These are phyloP conservation scores for Amphibolis antarctica DNA, from an alignment of 106 monocot species.

Conservation along the genomic window DNA sequence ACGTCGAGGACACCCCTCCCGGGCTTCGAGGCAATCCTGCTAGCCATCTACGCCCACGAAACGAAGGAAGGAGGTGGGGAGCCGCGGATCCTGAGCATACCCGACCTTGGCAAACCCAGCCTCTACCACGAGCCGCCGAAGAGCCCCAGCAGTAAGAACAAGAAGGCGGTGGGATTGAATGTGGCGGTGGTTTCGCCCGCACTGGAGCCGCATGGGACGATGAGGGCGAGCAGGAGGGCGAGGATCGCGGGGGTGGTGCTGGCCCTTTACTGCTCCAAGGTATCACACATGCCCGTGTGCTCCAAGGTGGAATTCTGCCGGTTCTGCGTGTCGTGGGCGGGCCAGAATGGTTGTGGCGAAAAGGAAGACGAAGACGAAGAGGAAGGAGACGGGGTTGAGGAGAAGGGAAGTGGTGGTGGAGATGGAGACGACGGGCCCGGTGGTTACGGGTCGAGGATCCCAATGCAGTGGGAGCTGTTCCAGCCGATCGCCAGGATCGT, in stretches of 20 bases:
- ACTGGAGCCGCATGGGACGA: slow-evolving; percentile 42
- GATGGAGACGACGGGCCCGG: too few relatives aligned
- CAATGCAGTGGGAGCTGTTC: slow-evolving; percentile 67
- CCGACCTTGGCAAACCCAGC: slow-evolving; percentile 28
- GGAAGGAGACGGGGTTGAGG: not conserved
- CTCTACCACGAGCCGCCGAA: slow-evolving; percentile 27
- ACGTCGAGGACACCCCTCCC: slow-evolving; percentile 33
- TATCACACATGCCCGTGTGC: slow-evolving; percentile 30
- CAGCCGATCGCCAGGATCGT: slow-evolving; percentile 48
- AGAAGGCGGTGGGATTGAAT: not conserved
- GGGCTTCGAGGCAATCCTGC: slow-evolving; percentile 66
- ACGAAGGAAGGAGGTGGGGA: slow-evolving; percentile 31
- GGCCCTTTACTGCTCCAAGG: slow-evolving; percentile 53
- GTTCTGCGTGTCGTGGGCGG: slow-evolving; percentile 44
- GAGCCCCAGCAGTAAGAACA: slow-evolving; percentile 7
- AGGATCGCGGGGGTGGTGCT: slow-evolving; percentile 46
- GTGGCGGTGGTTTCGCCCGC: slow-evolving; percentile 33
- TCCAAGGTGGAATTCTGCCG: slow-evolving; percentile 62
- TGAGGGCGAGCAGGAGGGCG: slow-evolving; percentile 46
- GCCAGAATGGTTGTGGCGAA: not conserved
- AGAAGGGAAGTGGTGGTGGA: too few relatives aligned
- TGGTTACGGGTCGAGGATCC: slow-evolving; percentile 26
- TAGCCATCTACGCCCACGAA: slow-evolving; percentile 60
- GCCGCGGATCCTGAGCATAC: slow-evolving; percentile 23
- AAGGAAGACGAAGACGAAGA: not conserved